A percentile compares a stretch with the other conserved stretches of the same genome.
These are phyloP conservation scores for Cytospora leucostoma DNA, from an alignment of 2,329 filamentous ascomycete species.

Conservation along the genomic window DNA sequence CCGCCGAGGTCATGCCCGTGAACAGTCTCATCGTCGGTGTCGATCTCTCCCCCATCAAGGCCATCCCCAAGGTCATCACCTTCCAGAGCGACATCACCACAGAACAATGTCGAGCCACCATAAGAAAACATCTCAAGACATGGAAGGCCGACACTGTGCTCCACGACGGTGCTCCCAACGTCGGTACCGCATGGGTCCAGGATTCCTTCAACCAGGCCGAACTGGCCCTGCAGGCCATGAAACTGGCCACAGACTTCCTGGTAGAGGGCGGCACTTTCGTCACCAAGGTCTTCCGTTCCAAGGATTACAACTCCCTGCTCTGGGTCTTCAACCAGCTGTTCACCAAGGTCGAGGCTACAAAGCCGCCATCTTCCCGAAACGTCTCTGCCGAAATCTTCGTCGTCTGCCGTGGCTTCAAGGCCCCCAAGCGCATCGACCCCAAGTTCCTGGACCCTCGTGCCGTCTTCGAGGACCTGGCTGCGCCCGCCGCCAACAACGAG, in stretches of 20 bases:
- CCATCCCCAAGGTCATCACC: slow-evolving; percentile 89
- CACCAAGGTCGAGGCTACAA: slow-evolving; percentile 92
- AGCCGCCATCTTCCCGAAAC: slow-evolving; percentile 92
- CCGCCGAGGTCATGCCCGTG: slow-evolving; percentile 89
- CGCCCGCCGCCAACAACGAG: slow-evolving; percentile 88
- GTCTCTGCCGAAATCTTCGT: slow-evolving; percentile 99
- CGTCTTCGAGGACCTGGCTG: slow-evolving; percentile 90
- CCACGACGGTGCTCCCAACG: slow-evolving; percentile 96
- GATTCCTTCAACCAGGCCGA: slow-evolving; percentile 98
- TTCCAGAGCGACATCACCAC: slow-evolving; percentile 99
- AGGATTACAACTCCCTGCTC: slow-evolving; percentile 92
- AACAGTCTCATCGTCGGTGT: slow-evolving; percentile 91
- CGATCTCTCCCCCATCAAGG: slow-evolving; percentile 92
- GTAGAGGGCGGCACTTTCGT: slow-evolving; percentile 89
- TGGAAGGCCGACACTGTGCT: slow-evolving; percentile 96
- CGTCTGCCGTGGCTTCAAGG: slow-evolving; percentile 92
- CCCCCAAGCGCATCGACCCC: slow-evolving; percentile 89
- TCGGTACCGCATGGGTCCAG: slow-evolving; percentile 96
- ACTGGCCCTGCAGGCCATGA: slow-evolving; percentile 85
- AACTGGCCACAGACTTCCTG: slow-evolving; percentile 91
- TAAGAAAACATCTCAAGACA: slow-evolving; percentile 86
- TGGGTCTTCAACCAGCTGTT: slow-evolving; percentile 99
- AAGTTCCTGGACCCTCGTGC: slow-evolving; percentile 86
- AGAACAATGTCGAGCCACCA: slow-evolving; percentile 89
- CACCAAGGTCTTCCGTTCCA: slow-evolving; percentile 95